Conservation (phyloP, 768 basidiomycete genomes). For the Phaeotremella skinneri region DNA sequence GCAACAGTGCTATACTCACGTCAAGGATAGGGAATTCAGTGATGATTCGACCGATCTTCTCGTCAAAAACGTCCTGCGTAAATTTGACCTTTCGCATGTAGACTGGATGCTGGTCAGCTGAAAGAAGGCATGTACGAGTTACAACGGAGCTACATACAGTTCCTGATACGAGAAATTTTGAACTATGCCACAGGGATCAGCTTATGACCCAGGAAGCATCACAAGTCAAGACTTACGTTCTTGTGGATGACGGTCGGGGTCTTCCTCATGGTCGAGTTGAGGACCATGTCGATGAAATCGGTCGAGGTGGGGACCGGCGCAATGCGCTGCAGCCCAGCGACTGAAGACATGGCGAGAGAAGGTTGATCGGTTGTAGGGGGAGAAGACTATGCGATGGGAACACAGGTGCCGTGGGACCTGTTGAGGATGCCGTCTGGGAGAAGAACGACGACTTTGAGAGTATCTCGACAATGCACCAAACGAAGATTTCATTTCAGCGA, state of each 20-base stretch:
- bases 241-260: slow-evolving; percentile 99
- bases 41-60: slow-evolving; percentile 88
- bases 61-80: slow-evolving; percentile 93
- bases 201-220: neutral
- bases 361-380: neutral
- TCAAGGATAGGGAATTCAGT: slow-evolving; percentile 97
- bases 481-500: too few species aligned
- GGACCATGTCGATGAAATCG: slow-evolving; percentile 67
- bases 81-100: slow-evolving; percentile 99
- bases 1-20: slow-evolving; percentile 58
- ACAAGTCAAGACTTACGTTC: slow-evolving; percentile 57
- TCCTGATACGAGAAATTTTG: slow-evolving; percentile 97
- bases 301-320: slow-evolving; percentile 96
- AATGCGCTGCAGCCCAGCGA: slow-evolving; percentile 81
- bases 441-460: neutral
- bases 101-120: slow-evolving; percentile 32
- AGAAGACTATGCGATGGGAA: neutral
- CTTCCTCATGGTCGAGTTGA: slow-evolving; percentile 76
- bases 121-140: neutral
- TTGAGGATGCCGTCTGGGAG: neutral
- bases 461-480: neutral
- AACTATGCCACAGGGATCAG: slow-evolving; percentile 54
- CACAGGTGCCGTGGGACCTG: neutral
- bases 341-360: slow-evolving; percentile 33
- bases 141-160: slow-evolving; percentile 50